phyloP scores from a whole-genome alignment of 2,329 filamentous ascomycete genomes.

The Pestalotiopsis sp. region DNA sequence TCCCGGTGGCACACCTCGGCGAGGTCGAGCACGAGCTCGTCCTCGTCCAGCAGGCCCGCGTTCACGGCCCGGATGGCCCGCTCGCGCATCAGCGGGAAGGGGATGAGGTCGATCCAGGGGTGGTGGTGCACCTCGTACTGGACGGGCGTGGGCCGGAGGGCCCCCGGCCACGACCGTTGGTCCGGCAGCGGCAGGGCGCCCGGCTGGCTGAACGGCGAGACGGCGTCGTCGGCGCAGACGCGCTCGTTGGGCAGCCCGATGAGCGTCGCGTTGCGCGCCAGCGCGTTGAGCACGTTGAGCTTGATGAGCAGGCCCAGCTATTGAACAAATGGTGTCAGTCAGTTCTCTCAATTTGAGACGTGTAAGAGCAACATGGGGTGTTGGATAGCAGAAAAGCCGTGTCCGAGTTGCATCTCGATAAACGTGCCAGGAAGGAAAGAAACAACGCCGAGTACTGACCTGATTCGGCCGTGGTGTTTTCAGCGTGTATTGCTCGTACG shows the following conservation, averaged over 20 bases:
- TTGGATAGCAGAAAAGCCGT: too few species aligned
- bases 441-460: too few species aligned
- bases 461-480: background rate
- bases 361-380: too few species aligned
- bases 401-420: too few species aligned
- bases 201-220: constrained; percentile 19
- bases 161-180: constrained; percentile 13
- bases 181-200: constrained; percentile 11
- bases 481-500: constrained; percentile 5
- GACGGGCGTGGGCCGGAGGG: constrained; percentile 25
- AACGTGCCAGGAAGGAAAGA: too few species aligned
- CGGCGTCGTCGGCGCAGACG: constrained; percentile 17
- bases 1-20: constrained; percentile 22
- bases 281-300: constrained; percentile 14
- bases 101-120: constrained; percentile 28
- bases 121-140: constrained; percentile 26
- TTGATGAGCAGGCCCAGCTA: constrained; percentile 3
- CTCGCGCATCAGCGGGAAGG: constrained; percentile 28
- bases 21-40: constrained; percentile 30
- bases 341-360: too few species aligned
- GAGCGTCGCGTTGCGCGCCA: constrained; percentile 11
- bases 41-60: constrained; percentile 21
- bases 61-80: constrained; percentile 23
- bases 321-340: too few species aligned
- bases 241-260: constrained; percentile 12